Percentiles rank a stretch among this genome's conserved stretches.
phyloP scores from a whole-genome alignment of 2,329 filamentous ascomycete genomes.

The Pestalotiopsis sp. region DNA sequence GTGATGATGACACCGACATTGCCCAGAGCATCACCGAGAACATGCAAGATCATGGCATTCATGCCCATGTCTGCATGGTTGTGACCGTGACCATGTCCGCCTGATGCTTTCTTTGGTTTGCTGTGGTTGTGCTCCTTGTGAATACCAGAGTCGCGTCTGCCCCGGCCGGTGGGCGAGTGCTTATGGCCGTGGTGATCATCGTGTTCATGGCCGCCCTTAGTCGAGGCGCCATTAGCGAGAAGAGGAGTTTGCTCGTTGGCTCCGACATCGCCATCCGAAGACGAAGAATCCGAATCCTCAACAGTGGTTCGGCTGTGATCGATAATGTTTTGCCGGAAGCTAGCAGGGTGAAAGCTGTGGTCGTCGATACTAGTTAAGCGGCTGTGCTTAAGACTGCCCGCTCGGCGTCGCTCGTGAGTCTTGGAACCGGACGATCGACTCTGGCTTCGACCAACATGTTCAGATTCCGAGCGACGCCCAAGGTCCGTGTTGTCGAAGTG shows the following conservation, averaged over 20 bases:
- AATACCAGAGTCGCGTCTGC: conserved; percentile 51
- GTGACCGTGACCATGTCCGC: conserved; percentile 63
- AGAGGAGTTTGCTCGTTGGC: conserved; percentile 41
- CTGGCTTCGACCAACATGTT: conserved; percentile 18
- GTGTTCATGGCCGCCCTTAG: conserved; percentile 16
- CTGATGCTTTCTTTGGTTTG: conserved; percentile 58
- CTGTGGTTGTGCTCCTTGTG: conserved; percentile 82
- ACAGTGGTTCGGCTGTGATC: conserved; percentile 70
- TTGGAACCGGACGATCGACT: conserved; percentile 35
- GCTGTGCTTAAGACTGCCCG: conserved; percentile 52
- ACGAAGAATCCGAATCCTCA: conserved; percentile 58
- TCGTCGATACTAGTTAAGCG: conserved; percentile 69
- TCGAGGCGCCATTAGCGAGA: conserved; percentile 27
- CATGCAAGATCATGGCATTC: conserved; percentile 78
- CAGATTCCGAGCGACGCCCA: conserved; percentile 19
- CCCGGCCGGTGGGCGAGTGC: conserved; percentile 27
- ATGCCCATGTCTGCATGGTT: conserved; percentile 92
- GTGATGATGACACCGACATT: conserved; percentile 85
- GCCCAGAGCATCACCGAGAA: conserved; percentile 81
- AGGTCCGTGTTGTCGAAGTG: conserved; percentile 38
- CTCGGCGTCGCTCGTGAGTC: conserved; percentile 45
- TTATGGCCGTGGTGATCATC: conserved; percentile 19
- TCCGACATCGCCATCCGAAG: conserved; percentile 48
- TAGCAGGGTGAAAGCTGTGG: conserved; percentile 85
- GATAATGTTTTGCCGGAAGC: conserved; percentile 91